Evolutionary conservation across 78 protist genomes (phyloP).

Genomic region (Dictyostelium firmibasis): DNA sequence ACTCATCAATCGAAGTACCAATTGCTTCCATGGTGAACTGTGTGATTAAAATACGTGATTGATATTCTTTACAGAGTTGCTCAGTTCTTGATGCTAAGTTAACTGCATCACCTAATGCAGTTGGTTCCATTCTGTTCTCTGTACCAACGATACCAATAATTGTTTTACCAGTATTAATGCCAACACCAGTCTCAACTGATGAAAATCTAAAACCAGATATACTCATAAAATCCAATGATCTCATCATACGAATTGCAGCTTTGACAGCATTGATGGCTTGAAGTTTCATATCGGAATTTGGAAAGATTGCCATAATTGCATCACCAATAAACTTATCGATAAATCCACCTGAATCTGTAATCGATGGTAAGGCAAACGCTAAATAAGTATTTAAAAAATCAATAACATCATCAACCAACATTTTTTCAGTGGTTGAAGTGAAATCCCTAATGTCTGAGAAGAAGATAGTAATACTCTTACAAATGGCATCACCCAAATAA

Average conservation of each 20-base stretch:
- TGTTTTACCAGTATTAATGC: conserved; percentile 82
- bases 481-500: conserved; percentile 73
- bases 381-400: conserved; percentile 70
- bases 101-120: conserved; percentile 81
- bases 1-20: conserved; percentile 66
- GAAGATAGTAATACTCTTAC: conserved; percentile 63
- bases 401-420: conserved; percentile 78
- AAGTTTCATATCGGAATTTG: conserved; percentile 45
- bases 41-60: conserved; percentile 57
- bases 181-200: conserved; percentile 67
- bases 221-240: conserved; percentile 56
- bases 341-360: conserved; percentile 73
- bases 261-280: conserved; percentile 59
- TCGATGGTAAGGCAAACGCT: conserved; percentile 70
- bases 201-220: conserved; percentile 50
- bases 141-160: conserved; percentile 81
- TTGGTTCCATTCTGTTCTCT: conserved; percentile 80
- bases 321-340: conserved; percentile 84
- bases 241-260: conserved; percentile 80
- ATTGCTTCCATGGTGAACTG: conserved; percentile 75
- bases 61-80: conserved; percentile 74
- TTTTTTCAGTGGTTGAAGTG: conserved; percentile 76
- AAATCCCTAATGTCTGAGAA: conserved; percentile 80
- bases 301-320: conserved; percentile 75
- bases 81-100: conserved; percentile 82